Base-by-base conservation (phyloP, 2,329 filamentous ascomycete genomes). In the Aspergillus luchuensis region DNA sequence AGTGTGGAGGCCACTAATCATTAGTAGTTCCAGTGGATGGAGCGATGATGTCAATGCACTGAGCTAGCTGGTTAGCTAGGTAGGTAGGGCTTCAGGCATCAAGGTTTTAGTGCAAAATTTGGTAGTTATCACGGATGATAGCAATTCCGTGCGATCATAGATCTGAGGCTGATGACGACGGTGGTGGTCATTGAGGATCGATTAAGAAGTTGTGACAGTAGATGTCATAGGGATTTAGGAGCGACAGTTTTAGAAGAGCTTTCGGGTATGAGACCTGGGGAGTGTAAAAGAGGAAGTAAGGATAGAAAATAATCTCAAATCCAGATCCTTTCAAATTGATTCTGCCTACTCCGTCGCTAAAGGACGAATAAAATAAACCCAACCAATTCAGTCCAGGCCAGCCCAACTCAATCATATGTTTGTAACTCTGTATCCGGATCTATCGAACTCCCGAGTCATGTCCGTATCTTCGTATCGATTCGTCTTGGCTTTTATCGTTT, bases 311-410 rank as follows among this genome's bases (percentile, higher is more conserved):
- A 41, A 17, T 36, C 30, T 13, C 19, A 15, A 21, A 45, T 45
- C 25, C 47, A 28, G 8, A n/a, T 11, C 28, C 13, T 17, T 33
- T 50, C 47, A 50, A 47, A 47, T 56, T 47, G 53, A 45, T 30
- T 56, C 25, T 47, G 53, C 53, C 53, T 56, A 56, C 53, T 56
- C 53, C 53, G 28, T 28, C 53, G 53, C 53, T 56, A 56, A 55
- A 21, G 39, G 41, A 45, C 41, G 43, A 17, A 8, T 47, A 30
- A 36, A 43, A 52, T n/a, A n/a, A 49, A 30, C 8, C 19, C 41
- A 45, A 45, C 51, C 50, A 53, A 39, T 23, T 13, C 50, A 53
- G 25, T 15, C 8, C 8, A 53, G 19, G 21, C 19, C 51, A 43
- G 23, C 30, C 39, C 53, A 47, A 19, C 41, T 33, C 28, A 47